These are phyloP conservation scores for Aquilaria sinensis DNA, from an alignment of 345 rosid species.

Conservation along the genomic window DNA sequence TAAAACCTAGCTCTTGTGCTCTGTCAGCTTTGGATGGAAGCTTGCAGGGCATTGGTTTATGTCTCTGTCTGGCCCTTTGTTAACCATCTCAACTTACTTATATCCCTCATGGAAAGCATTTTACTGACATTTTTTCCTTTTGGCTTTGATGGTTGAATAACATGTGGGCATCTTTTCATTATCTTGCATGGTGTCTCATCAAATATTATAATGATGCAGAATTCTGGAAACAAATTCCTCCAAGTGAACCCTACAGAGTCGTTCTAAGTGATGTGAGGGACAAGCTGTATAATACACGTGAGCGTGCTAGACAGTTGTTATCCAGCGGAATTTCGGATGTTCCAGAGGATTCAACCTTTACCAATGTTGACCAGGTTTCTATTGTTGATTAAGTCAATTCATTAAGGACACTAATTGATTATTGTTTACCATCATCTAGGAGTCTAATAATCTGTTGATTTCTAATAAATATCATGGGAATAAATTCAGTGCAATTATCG, in stretches of 20 bases:
- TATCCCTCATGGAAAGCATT: too few species aligned
- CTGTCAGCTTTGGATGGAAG: too few species aligned
- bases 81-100: too few species aligned
- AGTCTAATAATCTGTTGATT: too few species aligned
- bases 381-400: neutral
- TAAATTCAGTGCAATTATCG: neutral
- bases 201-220: slow-evolving; percentile 38
- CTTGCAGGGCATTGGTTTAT: too few species aligned
- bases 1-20: too few species aligned
- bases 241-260: slow-evolving; percentile 91
- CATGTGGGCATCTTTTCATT: too few species aligned
- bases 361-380: slow-evolving; percentile 70
- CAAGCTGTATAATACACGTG: slow-evolving; percentile 86
- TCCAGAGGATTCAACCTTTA: slow-evolving; percentile 70
- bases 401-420: too few species aligned
- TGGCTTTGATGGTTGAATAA: neutral
- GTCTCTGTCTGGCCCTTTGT: too few species aligned
- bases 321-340: slow-evolving; percentile 75
- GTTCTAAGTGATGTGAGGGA: slow-evolving; percentile 92
- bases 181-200: neutral
- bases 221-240: slow-evolving; percentile 90
- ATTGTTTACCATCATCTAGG: too few species aligned
- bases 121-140: neutral
- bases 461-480: too few species aligned
- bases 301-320: slow-evolving; percentile 81